These are phyloP conservation scores for Hansenula anomala DNA, from an alignment of 1,139 yeast species.

Conservation along the genomic window DNA sequence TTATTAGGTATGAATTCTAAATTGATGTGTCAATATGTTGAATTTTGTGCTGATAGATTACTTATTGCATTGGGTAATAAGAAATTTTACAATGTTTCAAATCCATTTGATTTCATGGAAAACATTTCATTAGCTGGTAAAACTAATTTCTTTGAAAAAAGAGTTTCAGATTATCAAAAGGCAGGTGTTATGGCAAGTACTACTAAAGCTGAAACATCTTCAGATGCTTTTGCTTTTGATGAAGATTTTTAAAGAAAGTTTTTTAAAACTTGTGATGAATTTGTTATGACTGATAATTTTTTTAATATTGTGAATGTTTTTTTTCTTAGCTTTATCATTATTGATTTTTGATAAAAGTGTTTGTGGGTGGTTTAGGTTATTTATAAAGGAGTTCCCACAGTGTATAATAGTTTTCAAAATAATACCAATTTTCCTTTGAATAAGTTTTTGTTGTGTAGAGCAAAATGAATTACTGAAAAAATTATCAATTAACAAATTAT, in stretches of 20 bases:
- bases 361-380: no score
- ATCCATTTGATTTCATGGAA: constrained; percentile 99
- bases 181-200: constrained; percentile 92
- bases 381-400: no score
- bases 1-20: constrained; percentile 90
- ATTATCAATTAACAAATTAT: no score
- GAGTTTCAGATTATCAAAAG: constrained; percentile 98
- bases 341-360: constrained; percentile 1
- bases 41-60: constrained; percentile 94
- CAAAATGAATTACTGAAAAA: no score
- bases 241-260: constrained; percentile 38
- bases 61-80: constrained; percentile 85
- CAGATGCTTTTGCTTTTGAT: constrained; percentile 44
- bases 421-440: no score
- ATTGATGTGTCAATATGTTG: constrained; percentile 96
- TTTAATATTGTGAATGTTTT: neutral
- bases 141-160: constrained; percentile 98
- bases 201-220: constrained; percentile 29
- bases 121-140: constrained; percentile 96
- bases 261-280: constrained; percentile 5
- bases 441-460: no score
- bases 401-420: neutral
- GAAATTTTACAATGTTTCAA: constrained; percentile 79
- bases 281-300: constrained; percentile 10
- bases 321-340: neutral